phyloP scores from a whole-genome alignment of 495 filamentous ascomycete genomes.

The Trichoderma asperelloides region DNA sequence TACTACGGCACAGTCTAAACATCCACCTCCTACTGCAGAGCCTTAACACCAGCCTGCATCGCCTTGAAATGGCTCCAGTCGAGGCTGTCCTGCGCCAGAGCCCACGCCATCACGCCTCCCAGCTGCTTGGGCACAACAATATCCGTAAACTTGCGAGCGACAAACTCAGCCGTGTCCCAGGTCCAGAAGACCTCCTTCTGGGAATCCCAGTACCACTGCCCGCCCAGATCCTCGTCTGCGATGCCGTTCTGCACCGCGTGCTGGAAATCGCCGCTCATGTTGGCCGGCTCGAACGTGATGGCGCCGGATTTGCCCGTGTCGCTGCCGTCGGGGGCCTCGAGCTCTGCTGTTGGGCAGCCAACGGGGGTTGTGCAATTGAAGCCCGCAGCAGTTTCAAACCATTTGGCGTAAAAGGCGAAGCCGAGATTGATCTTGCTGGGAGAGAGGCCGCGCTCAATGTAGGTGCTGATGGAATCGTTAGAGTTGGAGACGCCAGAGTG shows the following conservation, averaged over 20 bases:
- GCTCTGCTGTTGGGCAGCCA: constrained; percentile 44
- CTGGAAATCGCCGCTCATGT: constrained; percentile 23
- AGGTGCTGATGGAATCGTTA: constrained; percentile 41
- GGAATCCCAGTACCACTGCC: constrained; percentile 53
- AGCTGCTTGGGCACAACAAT: constrained; percentile 48
- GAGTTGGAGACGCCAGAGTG: constrained; percentile 46
- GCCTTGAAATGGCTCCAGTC: constrained; percentile 45
- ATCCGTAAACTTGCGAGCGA: constrained; percentile 48
- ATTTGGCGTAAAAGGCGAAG: constrained; percentile 59
- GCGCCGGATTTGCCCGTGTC: constrained; percentile 50
- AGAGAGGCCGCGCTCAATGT: constrained; percentile 44
- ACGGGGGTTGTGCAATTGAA: constrained; percentile 33
- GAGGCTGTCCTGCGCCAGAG: constrained; percentile 52
- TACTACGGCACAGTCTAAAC: too few relatives aligned
- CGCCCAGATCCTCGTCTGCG: constrained; percentile 43
- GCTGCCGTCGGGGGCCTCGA: constrained; percentile 47
- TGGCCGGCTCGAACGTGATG: constrained; percentile 39
- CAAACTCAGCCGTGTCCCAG: constrained; percentile 54
- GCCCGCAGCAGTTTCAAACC: constrained; percentile 44
- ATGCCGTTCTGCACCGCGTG: constrained; percentile 40
- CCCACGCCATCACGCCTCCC: constrained; percentile 53
- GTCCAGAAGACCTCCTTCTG: constrained; percentile 51
- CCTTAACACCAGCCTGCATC: constrained; percentile 38
- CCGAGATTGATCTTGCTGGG: constrained; percentile 53
- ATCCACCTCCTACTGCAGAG: background rate